These are phyloP conservation scores for Cyclocybe cylindracea DNA, from an alignment of 768 basidiomycete genomes.

Conservation along the genomic window DNA sequence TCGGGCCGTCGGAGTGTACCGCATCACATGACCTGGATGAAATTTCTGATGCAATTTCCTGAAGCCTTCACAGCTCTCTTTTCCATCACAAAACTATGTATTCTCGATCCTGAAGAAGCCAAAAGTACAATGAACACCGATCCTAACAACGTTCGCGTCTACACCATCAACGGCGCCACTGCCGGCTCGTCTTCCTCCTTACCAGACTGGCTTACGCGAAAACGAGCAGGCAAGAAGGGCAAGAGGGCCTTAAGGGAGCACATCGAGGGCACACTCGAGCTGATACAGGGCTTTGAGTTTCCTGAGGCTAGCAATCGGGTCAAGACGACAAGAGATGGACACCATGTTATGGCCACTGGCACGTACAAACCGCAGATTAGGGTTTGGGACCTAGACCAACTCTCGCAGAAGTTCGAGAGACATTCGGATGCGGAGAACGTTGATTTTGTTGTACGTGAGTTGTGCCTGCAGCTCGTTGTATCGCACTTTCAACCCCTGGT, in stretches of 20 bases:
- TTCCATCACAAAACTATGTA: too few relatives aligned
- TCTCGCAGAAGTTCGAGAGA: slow-evolving; percentile 93
- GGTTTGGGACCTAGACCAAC: slow-evolving; percentile 92
- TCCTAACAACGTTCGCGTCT: slow-evolving; percentile 65
- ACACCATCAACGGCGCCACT: slow-evolving; percentile 93
- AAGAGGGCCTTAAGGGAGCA: slow-evolving; percentile 70
- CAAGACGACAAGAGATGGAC: slow-evolving; percentile 89
- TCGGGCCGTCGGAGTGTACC: too few relatives aligned
- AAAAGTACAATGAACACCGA: slow-evolving; percentile 17
- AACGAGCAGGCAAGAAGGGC: slow-evolving; percentile 71
- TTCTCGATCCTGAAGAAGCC: not conserved
- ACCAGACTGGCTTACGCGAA: slow-evolving; percentile 90
- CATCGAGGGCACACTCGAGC: slow-evolving; percentile 82
- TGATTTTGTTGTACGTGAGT: slow-evolving; percentile 92
- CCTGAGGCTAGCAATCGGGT: slow-evolving; percentile 94
- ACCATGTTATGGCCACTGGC: slow-evolving; percentile 91
- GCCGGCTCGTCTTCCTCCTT: slow-evolving; percentile 87
- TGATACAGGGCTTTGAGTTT: slow-evolving; percentile 96
- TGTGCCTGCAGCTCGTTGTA: slow-evolving; percentile 8
- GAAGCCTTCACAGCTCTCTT: not conserved
- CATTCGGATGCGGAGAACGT: slow-evolving; percentile 97
- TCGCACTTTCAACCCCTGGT: slow-evolving; percentile 1
- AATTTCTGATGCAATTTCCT: not conserved
- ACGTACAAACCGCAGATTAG: slow-evolving; percentile 98
- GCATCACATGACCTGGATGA: too few relatives aligned